A percentile compares a stretch with the other conserved stretches of the same genome.
phyloP scores from a whole-genome alignment of 179 eudicot species.

The Pouteria campechiana region DNA sequence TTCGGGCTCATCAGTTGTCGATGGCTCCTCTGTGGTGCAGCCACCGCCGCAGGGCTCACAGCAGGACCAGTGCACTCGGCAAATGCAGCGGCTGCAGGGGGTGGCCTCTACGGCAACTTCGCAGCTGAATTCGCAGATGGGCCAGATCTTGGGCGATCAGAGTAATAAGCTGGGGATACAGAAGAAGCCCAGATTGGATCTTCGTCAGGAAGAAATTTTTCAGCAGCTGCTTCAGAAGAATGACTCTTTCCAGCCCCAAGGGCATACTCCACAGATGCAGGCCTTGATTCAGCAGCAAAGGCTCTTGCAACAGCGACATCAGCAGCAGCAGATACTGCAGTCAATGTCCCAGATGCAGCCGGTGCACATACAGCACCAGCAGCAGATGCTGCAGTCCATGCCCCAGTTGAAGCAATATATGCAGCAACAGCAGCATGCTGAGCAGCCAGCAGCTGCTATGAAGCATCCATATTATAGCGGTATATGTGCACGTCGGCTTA shows the following conservation, averaged over 20 bases:
- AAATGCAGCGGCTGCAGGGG: too few relatives aligned
- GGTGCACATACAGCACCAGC: constrained; percentile 11
- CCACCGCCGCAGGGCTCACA: too few relatives aligned
- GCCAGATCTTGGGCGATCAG: too few relatives aligned
- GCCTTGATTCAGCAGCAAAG: constrained; percentile 10
- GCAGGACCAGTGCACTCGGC: too few relatives aligned
- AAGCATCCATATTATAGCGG: constrained; percentile 4
- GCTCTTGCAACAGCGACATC: constrained; percentile 6
- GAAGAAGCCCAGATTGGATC: constrained; percentile 22
- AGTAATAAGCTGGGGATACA: too few relatives aligned
- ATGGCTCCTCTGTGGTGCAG: too few relatives aligned
- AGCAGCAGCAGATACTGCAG: constrained; percentile 6
- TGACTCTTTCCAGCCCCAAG: constrained; percentile 6
- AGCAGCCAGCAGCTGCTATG: not conserved
- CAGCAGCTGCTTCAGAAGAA: constrained; percentile 9
- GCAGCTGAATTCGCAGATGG: too few relatives aligned
- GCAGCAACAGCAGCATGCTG: constrained; percentile 11
- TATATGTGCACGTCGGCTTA: constrained; percentile 17
- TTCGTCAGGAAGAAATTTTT: constrained; percentile 6
- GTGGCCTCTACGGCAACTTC: too few relatives aligned
- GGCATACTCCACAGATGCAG: constrained; percentile 7
- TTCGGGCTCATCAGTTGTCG: constrained; percentile 53
- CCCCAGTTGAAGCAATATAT: constrained; percentile 4
- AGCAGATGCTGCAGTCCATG: constrained; percentile 1
- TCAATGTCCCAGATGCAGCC: constrained; percentile 5